phyloP scores from a whole-genome alignment of 208 protist genomes.

The Leishmania martiniquensis region DNA sequence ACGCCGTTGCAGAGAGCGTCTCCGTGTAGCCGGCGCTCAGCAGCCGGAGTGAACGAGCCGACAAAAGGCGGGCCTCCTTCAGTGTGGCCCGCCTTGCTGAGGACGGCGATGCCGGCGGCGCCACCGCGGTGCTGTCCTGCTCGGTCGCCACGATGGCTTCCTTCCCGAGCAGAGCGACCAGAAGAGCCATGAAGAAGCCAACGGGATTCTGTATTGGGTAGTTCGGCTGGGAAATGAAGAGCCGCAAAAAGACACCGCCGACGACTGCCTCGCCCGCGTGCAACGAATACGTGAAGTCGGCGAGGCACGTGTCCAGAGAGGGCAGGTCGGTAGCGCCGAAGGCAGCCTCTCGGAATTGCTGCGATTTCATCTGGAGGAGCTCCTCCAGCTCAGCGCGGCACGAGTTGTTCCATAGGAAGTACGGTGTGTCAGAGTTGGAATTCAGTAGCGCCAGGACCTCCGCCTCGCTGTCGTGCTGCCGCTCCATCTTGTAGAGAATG shows the following conservation, averaged over 20 bases:
- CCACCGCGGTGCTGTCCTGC: not conserved
- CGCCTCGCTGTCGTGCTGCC: slow-evolving; percentile 25
- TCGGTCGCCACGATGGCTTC: not conserved
- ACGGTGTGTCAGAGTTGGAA: slow-evolving; percentile 85
- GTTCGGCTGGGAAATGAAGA: slow-evolving; percentile 86
- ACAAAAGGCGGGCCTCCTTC: slow-evolving; percentile 6
- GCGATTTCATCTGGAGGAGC: slow-evolving; percentile 57
- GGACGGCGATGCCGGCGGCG: not conserved
- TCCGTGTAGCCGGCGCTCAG: slow-evolving; percentile 24
- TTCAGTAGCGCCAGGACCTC: slow-evolving; percentile 85
- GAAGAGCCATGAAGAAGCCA: slow-evolving; percentile 57
- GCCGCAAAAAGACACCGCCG: slow-evolving; percentile 87
- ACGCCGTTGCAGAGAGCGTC: slow-evolving; percentile 6
- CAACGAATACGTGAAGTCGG: slow-evolving; percentile 61
- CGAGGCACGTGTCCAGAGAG: slow-evolving; percentile 17
- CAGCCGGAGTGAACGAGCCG: slow-evolving; percentile 18
- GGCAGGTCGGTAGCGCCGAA: slow-evolving; percentile 44
- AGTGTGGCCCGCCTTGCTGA: not conserved
- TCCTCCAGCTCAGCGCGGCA: slow-evolving; percentile 79
- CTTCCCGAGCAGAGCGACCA: slow-evolving; percentile 39
- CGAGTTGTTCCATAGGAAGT: slow-evolving; percentile 90
- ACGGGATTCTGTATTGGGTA: slow-evolving; percentile 76
- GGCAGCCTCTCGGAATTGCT: slow-evolving; percentile 45
- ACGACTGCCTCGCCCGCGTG: slow-evolving; percentile 84
- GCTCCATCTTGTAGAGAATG: slow-evolving; percentile 70